phyloP scores from a whole-genome alignment of 2,329 filamentous ascomycete genomes.

The Neopestalotiopsis clavispora region DNA sequence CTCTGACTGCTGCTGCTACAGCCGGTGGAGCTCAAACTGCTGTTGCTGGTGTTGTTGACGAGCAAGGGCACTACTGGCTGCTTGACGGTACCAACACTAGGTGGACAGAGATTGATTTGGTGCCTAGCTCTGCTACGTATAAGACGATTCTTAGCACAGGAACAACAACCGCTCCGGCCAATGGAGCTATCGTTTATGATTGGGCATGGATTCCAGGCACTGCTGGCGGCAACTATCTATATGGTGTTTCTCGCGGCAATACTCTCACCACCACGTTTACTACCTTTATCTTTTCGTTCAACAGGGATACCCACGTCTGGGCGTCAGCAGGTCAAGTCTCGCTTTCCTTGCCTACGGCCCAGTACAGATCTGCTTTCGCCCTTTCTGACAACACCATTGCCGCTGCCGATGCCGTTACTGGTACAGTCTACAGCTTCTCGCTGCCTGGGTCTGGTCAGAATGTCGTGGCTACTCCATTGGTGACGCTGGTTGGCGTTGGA shows the following conservation, averaged over 20 bases:
- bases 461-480: neutral
- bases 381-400: neutral
- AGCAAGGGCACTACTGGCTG: neutral
- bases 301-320: neutral
- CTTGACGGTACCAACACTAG: neutral
- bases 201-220: constrained; percentile 12
- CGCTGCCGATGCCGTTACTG: neutral
- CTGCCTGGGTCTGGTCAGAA: neutral
- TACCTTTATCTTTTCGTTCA: neutral
- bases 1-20: neutral
- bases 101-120: neutral
- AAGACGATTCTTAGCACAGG: neutral
- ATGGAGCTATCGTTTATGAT: neutral
- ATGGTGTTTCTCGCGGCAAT: neutral
- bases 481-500: neutral
- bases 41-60: neutral
- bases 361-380: neutral
- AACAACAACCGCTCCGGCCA: neutral
- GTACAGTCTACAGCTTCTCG: constrained; percentile 4
- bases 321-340: neutral
- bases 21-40: too few relatives aligned
- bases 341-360: neutral
- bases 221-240: neutral
- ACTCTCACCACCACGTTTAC: neutral
- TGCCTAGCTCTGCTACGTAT: neutral